Percentiles rank a stretch among this genome's conserved stretches.
phyloP scores from a whole-genome alignment of 345 rosid genomes.

The Gossypium raimondii region DNA sequence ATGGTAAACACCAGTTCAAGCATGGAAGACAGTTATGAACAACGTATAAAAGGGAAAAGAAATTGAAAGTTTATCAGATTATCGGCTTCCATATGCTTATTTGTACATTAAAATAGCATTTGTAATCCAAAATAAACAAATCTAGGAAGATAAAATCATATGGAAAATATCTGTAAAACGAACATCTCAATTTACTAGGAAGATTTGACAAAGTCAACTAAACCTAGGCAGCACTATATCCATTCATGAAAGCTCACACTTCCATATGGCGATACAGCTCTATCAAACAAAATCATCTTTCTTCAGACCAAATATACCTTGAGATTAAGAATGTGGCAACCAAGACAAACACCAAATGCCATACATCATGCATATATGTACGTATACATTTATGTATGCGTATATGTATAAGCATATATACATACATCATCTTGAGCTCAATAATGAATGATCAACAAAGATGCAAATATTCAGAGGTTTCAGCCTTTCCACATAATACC shows the following conservation, averaged over 20 bases:
- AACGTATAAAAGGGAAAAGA: background rate
- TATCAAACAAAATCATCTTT: background rate
- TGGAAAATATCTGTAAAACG: background rate
- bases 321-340: background rate
- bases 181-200: background rate
- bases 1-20: background rate
- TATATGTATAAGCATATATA: background rate
- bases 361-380: background rate
- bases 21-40: background rate
- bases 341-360: background rate
- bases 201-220: background rate
- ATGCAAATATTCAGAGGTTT: background rate
- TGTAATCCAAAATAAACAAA: background rate
- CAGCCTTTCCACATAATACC: background rate
- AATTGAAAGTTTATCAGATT: background rate
- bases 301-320: background rate
- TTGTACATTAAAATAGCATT: background rate
- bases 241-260: background rate
- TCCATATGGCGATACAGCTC: background rate
- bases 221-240: background rate
- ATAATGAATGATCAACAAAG: background rate
- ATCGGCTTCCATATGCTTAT: background rate
- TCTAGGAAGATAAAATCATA: background rate
- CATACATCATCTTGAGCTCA: background rate
- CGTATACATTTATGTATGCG: no score